A percentile compares a stretch with the other conserved stretches of the same genome.
Evolutionary conservation across 2,329 filamentous ascomycete species (phyloP).

Genomic region (Falciphora oryzae): DNA sequence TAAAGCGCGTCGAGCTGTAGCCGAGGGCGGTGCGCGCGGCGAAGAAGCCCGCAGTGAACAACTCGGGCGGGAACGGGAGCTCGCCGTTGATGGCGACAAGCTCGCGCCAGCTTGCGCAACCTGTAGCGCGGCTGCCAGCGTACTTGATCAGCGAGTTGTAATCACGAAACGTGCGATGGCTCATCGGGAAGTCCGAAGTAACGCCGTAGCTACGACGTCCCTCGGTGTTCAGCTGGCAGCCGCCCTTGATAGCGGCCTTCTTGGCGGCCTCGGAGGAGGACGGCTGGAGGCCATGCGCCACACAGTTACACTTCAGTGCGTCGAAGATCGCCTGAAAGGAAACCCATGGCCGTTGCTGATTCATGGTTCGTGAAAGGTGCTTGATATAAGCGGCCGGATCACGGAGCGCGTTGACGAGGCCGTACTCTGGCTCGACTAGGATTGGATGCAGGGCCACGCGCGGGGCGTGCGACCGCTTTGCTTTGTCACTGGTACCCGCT

Average conservation of each 20-base stretch:
- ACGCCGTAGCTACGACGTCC: neutral
- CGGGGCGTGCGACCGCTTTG: neutral
- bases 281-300: too few species aligned
- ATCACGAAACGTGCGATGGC: neutral
- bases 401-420: neutral
- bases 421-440: neutral
- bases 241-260: neutral
- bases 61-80: neutral
- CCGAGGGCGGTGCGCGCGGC: constrained; percentile 2
- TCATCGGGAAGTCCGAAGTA: neutral
- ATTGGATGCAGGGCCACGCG: neutral
- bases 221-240: neutral
- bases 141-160: constrained; percentile 1
- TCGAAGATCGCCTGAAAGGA: neutral
- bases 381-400: too few species aligned
- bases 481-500: neutral
- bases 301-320: neutral
- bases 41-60: neutral
- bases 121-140: too few species aligned
- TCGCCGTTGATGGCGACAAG: neutral
- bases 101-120: too few species aligned
- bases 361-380: too few species aligned
- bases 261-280: neutral
- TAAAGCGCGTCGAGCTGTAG: neutral
- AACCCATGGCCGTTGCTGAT: constrained; percentile 3